Base-by-base conservation (phyloP, 1,284 basidiomycete species). In the Ustilago cynodontis region DNA sequence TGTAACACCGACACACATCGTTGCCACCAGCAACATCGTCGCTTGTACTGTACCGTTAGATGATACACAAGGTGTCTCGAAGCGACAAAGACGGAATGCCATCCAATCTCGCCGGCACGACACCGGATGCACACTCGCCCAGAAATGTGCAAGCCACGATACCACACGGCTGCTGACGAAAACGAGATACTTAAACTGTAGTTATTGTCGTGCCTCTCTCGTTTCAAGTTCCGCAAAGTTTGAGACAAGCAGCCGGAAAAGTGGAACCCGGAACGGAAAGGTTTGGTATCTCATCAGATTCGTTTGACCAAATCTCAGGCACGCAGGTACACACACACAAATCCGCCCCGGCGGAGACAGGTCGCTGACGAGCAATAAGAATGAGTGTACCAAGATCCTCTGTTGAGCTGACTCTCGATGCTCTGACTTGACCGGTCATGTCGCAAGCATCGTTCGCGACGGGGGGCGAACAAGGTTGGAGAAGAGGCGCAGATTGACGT, bases 251-350 rank as follows among this genome's bases (percentile, higher is more conserved):
- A 11, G 31, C 14, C 43, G n/a, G n/a, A 45, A 45, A 45, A 20
- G n/a, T n/a, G 43, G 43, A 45, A 45, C 22, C 18, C 43, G 43
- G 43, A 45, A 45, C 43, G 8, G 22, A 16, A 28, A 49, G 47
- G 16, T 13, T 26, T 26, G 26, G 26, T 24, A 49, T 24, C 24
- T n/a, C 26, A 28, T 7, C n/a, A 49, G 47, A 49, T 49, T 24
- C 28, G 47, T 49, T 49, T 49, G 26, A 28, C 22, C 14, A 14
- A 28, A 49, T 49, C 47, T 49, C 47, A 49, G 47, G 47, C 47
- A 49, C 4, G 8, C 7, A 14, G 10, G 18, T 3, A 14, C 47
- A 28, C 47, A 49, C 22, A 26, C 28, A 26, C 47, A 43, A 43
- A 43, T 43, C 41, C 41, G 41, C 41, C 41, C 41, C 20, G 41